Evolutionary conservation across 768 basidiomycete species (phyloP).

Genomic region (Trametes coccinea): DNA sequence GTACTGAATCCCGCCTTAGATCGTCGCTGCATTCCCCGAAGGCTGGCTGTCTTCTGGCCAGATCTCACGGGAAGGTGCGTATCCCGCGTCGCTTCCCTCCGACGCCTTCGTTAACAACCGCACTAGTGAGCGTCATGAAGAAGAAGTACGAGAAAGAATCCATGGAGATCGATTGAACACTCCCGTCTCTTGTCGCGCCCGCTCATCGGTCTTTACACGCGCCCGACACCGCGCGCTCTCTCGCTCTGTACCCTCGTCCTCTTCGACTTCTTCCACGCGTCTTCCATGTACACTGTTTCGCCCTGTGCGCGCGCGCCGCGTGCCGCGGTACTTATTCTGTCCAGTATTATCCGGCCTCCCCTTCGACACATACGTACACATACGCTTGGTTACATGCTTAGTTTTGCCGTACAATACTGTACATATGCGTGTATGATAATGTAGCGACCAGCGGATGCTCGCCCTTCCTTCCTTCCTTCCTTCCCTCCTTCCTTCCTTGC

Average conservation of each 20-base stretch:
- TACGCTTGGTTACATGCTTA: slow-evolving; percentile 15
- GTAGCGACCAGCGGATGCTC: background rate
- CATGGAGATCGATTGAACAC: slow-evolving; percentile 54
- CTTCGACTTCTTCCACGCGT: background rate
- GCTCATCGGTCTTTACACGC: background rate
- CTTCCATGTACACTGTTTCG: background rate
- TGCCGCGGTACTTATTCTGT: slow-evolving; percentile 18
- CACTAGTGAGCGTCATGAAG: slow-evolving; percentile 79
- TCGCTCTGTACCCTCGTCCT: background rate
- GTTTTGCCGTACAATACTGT: slow-evolving; percentile 7
- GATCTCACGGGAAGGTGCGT: slow-evolving; percentile 82
- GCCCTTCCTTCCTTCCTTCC: too few relatives aligned
- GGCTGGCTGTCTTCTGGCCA: slow-evolving; percentile 88
- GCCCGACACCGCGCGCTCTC: background rate
- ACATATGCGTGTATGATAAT: slow-evolving; percentile 20
- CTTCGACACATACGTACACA: slow-evolving; percentile 7
- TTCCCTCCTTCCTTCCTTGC: too few relatives aligned
- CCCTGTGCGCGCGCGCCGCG: background rate
- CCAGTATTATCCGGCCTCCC: slow-evolving; percentile 12
- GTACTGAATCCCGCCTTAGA: slow-evolving; percentile 38
- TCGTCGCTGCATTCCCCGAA: slow-evolving; percentile 77
- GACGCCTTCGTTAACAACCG: background rate
- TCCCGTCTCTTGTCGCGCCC: background rate
- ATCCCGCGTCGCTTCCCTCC: background rate
- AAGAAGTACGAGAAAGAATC: slow-evolving; percentile 76